Conservation (phyloP, 164 flowering plant genomes). For the Magnolia changhungtana region DNA sequence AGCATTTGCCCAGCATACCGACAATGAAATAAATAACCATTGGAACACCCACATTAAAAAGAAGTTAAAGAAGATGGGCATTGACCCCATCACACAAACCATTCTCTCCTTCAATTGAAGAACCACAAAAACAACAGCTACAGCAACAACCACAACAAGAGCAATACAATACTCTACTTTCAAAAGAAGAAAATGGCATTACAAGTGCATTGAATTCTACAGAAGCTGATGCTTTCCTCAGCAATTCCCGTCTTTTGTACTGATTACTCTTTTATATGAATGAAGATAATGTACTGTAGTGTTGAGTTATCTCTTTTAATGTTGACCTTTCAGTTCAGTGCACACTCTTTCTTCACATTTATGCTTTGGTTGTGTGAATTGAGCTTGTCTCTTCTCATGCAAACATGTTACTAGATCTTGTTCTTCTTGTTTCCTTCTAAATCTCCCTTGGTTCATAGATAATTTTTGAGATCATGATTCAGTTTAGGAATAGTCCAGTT, state of each 20-base stretch:
- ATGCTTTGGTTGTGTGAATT: too few species aligned
- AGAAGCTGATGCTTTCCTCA: conserved; percentile 13
- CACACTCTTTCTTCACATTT: too few species aligned
- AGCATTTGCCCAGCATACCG: conserved; percentile 78
- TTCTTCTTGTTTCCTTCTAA: too few species aligned
- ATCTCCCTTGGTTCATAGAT: too few species aligned
- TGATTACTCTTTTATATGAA: too few species aligned
- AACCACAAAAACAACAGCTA: conserved; percentile 10
- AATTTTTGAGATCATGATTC: too few species aligned
- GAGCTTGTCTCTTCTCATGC: too few species aligned
- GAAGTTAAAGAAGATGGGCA: conserved; percentile 68
- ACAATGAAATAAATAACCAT: conserved; percentile 71
- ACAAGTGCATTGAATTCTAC: conserved; percentile 13
- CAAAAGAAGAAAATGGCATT: conserved; percentile 22
- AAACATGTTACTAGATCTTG: too few species aligned
- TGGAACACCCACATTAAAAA: conserved; percentile 85
- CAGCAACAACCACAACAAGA: conserved; percentile 9
- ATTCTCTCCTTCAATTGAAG: conserved; percentile 1
- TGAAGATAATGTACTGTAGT: too few species aligned
- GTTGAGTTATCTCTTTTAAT: too few species aligned
- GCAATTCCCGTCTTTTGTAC: neutral
- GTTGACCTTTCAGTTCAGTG: too few species aligned
- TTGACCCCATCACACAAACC: conserved; percentile 71
- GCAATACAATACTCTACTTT: conserved; percentile 11
- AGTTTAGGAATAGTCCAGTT: too few species aligned